Base-by-base conservation (phyloP, 176 grass and related monocot genomes). In the Musa beccarii region DNA sequence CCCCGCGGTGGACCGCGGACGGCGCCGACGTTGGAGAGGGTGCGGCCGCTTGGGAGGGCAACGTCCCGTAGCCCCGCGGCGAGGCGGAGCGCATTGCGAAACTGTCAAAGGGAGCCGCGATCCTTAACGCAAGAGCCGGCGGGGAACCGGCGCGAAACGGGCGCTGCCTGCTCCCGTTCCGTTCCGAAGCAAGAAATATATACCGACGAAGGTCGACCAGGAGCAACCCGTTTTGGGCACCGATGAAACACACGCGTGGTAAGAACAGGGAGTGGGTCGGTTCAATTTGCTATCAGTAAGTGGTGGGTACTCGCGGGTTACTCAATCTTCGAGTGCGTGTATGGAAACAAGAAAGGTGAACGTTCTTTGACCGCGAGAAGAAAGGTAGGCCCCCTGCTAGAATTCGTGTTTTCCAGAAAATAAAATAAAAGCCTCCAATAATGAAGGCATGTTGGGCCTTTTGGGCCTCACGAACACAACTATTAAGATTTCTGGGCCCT, bases 1-100 rank as follows among this genome's bases (percentile, higher is more conserved):
- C 81, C 10, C 79, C 82, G 81, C 81, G 88, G 59, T 59, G 28
- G 2, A 81, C 68, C 23, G 90, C 79, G 8, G 86, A 80, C 53
- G 83, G 82, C 9, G 81, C 68, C 50, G 81, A 73, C 51, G 82
- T 78, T 11, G 79, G 61, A 0, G 89, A 81, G 16, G 79, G 75
- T 61, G 67, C 28, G 11, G 16, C 22, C 11, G 67, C 49, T 2
- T 34, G 0, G 23, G 28, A 2, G 2, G 75, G 81, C 49, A 54
- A 59, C 9, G 79, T 59, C 51, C 62, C 14, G 9, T 70, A 70
- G 43, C 68, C 68, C 43, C 15, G 49, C 49, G 52, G 8, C 43
- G 16, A 85, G 74, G 17, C 80, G 87, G 68, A 84, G 57, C 34
- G 83, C 11, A 0, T 86, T 14, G 76, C 28, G 68, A 68, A 62